Percentiles rank a stretch among this genome's conserved stretches.
Conservation (phyloP, 345 rosid genomes). For the Brassica juncea region DNA sequence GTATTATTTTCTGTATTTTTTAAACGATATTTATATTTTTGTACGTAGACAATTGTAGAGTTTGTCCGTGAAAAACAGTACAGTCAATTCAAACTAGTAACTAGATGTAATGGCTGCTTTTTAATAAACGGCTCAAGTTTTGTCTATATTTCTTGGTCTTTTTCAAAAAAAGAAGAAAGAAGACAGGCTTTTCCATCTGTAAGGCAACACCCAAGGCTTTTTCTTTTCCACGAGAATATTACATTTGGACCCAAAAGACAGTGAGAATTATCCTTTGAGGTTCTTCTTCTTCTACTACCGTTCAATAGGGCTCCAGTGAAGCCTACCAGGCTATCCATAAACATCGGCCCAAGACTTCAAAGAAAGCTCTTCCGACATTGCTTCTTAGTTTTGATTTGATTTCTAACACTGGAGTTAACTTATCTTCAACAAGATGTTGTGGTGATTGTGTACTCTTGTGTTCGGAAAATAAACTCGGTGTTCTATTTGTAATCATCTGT, state of each 20-base stretch:
- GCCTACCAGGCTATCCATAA: too few species aligned
- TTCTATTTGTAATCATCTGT: too few species aligned
- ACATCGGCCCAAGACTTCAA: too few species aligned
- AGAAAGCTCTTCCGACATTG: background rate
- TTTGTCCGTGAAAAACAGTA: background rate
- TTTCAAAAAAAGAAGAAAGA: background rate
- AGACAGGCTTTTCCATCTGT: constrained; percentile 30
- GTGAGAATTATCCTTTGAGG: constrained; percentile 49
- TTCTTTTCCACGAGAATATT: constrained; percentile 32
- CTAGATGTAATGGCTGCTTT: background rate
- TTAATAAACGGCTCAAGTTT: background rate
- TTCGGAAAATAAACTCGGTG: too few species aligned
- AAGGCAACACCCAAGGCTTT: constrained; percentile 31
- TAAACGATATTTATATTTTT: background rate
- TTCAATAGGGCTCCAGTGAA: constrained; percentile 17
- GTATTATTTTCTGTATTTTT: background rate
- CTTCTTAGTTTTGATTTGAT: too few species aligned
- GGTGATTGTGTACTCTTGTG: too few species aligned
- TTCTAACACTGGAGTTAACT: too few species aligned
- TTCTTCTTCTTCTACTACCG: constrained; percentile 60
- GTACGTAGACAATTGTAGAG: background rate
- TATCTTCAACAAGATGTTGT: too few species aligned
- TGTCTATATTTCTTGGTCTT: constrained; percentile 1
- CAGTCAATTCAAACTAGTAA: background rate
- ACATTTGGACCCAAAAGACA: constrained; percentile 22